These are phyloP conservation scores for Paecilomyces dactylethromorphus DNA, from an alignment of 2,329 filamentous ascomycete genomes.

Conservation along the genomic window DNA sequence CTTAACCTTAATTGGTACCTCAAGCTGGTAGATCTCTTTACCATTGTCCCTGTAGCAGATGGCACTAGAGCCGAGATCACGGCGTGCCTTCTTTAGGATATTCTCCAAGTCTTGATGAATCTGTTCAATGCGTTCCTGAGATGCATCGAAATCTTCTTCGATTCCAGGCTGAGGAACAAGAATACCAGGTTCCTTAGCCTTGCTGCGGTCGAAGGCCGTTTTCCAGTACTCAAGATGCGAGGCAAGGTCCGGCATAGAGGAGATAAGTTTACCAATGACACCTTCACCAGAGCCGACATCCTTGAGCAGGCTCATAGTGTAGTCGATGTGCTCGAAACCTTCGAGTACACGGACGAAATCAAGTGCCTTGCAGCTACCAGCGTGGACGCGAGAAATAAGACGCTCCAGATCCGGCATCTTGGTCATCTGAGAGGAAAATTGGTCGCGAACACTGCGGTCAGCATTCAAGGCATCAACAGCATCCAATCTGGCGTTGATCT, in stretches of 20 bases:
- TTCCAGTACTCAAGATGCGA: slow-evolving; percentile 77
- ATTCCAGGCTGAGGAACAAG: slow-evolving; percentile 81
- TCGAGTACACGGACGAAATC: slow-evolving; percentile 93
- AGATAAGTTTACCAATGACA: slow-evolving; percentile 75
- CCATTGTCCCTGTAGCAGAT: slow-evolving; percentile 78
- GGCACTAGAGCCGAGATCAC: slow-evolving; percentile 65
- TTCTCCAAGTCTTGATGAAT: slow-evolving; percentile 67
- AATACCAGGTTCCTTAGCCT: slow-evolving; percentile 71
- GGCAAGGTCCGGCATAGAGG: slow-evolving; percentile 76
- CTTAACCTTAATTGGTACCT: slow-evolving; percentile 79
- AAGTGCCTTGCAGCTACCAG: slow-evolving; percentile 78
- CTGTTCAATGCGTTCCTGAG: slow-evolving; percentile 66
- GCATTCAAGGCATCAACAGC: slow-evolving; percentile 89
- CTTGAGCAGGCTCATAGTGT: slow-evolving; percentile 75
- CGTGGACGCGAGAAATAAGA: slow-evolving; percentile 89
- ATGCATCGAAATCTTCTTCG: slow-evolving; percentile 86
- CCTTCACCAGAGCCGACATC: slow-evolving; percentile 71
- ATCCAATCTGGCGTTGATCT: slow-evolving; percentile 90
- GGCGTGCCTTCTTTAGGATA: slow-evolving; percentile 64
- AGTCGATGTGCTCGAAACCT: slow-evolving; percentile 96
- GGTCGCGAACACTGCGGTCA: slow-evolving; percentile 71
- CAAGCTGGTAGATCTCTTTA: slow-evolving; percentile 95
- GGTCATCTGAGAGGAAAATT: slow-evolving; percentile 79
- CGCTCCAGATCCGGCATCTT: slow-evolving; percentile 93
- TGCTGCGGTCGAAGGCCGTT: slow-evolving; percentile 77